Percentiles rank a stretch among this genome's conserved stretches.
Conservation (phyloP, 2,329 filamentous ascomycete species). For the Macroventuria anomochaeta region DNA sequence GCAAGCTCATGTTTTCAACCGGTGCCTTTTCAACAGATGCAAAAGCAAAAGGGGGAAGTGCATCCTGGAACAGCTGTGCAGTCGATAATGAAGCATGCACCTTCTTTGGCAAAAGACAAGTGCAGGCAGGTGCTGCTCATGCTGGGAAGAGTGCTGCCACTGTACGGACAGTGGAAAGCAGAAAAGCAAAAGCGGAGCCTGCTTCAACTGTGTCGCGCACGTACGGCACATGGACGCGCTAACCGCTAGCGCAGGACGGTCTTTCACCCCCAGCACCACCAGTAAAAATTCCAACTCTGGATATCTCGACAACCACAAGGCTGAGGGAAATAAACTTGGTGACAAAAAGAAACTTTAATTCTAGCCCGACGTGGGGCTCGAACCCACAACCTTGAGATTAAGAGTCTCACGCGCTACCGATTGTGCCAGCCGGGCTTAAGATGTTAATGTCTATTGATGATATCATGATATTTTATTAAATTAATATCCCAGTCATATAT, state of each 20-base stretch:
- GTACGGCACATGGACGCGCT: neutral
- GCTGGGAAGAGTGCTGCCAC: neutral
- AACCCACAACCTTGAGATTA: conserved; percentile 22
- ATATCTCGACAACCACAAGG: neutral
- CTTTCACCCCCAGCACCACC: neutral
- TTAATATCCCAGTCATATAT: too few species aligned
- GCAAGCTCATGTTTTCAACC: neutral
- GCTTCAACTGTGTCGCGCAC: too few species aligned
- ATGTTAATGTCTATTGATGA: neutral
- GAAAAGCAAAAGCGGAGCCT: neutral
- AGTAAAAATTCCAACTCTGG: neutral
- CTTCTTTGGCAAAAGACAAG: too few species aligned
- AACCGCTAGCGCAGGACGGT: neutral
- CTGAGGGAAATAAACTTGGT: neutral
- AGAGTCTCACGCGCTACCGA: conserved; percentile 23
- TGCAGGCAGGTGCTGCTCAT: too few species aligned
- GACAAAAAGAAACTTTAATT: conserved; percentile 3
- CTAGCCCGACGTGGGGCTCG: conserved; percentile 15
- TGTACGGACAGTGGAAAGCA: neutral
- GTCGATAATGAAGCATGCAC: neutral
- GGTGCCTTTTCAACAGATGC: neutral
- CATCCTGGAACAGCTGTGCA: neutral
- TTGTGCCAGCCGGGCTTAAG: conserved; percentile 17
- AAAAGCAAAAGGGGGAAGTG: too few species aligned
- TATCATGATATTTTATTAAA: too few species aligned